Evolutionary conservation across 73 alveolate genomes (phyloP).

Genomic region (Tetrahymena malaccensis): DNA sequence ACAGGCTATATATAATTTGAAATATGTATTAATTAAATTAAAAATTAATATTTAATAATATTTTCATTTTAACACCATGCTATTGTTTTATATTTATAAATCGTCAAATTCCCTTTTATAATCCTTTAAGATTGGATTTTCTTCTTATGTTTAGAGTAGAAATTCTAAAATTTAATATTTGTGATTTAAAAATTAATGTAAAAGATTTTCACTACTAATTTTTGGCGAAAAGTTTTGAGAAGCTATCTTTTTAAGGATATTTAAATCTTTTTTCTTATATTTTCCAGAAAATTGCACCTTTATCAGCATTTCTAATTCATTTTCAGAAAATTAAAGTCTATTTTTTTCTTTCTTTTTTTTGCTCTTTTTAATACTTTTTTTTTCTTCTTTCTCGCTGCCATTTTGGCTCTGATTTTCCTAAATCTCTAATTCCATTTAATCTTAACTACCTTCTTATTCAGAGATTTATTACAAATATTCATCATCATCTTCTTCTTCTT

Average conservation of each 20-base stretch:
- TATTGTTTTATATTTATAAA: neutral
- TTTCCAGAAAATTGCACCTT: neutral
- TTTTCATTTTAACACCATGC: neutral
- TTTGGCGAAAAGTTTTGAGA: neutral
- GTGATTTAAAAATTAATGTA: neutral
- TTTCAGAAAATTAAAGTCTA: neutral
- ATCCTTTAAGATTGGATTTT: neutral
- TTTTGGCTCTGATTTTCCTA: neutral
- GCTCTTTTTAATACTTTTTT: neutral
- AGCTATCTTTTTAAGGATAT: neutral
- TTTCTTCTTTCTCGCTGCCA: neutral
- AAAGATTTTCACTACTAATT: neutral
- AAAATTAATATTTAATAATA: no score
- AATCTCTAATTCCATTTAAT: neutral
- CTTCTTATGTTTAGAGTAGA: neutral
- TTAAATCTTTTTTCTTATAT: neutral
- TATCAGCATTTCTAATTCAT: neutral
- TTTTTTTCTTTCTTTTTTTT: neutral
- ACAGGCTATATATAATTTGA: neutral
- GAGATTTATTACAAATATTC: neutral
- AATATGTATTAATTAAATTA: neutral
- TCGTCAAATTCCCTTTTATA: neutral
- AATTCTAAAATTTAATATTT: neutral
- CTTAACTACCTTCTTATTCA: neutral
- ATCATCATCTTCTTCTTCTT: neutral